Base-by-base conservation (phyloP, 129 eudicot genomes). In the Chrysanthemum makinoi region DNA sequence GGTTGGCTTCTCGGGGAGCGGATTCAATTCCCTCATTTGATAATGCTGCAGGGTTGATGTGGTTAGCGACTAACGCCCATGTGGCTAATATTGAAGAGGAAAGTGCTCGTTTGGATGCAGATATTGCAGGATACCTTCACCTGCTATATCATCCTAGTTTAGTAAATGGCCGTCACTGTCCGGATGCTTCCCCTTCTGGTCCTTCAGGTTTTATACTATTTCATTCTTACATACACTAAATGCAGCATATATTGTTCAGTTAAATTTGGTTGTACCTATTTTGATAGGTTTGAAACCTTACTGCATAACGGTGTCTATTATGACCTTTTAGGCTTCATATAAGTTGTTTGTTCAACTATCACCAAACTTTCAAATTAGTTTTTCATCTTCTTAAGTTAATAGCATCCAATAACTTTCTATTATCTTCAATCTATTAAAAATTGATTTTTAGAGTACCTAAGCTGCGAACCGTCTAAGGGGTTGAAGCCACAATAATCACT, bases 151-250 rank as follows among this genome's bases (percentile, higher is more conserved):
- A 92, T 81, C 98, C 98, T 19, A 83, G 80, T 79, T 83, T 92
- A 77, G 90, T 92, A 11, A 85, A 71, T 60, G 98, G 98, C 4
- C 95, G 95, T 53, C 87, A 72, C 28, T 92, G 98, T 82, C 94
- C 90, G 15, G 98, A 92, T 92, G 96, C 91, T 87, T 92, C 98
- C 49, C 98, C 96, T 66, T 72, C 89, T 64, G 96, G 98, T 70
- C 85, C 91, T 80, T 66, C 98, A 89, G 98, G 98, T 92, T 33
- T 57, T 62, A 16, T 71, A 13, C 64, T 53, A 17, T 12, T 39
- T 26, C 2, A 47, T 58, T 48, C 16, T 68, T 55, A 48, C 28
- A 20, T 17, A 62, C 1, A 35, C 16, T 33, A 30, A n/a, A 64
- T 65, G 2, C 8, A 26, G 48, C 28, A 63, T 35, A 39, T 39